These are phyloP conservation scores for Gossypium davidsonii DNA, from an alignment of 441 rosid species.

Conservation along the genomic window DNA sequence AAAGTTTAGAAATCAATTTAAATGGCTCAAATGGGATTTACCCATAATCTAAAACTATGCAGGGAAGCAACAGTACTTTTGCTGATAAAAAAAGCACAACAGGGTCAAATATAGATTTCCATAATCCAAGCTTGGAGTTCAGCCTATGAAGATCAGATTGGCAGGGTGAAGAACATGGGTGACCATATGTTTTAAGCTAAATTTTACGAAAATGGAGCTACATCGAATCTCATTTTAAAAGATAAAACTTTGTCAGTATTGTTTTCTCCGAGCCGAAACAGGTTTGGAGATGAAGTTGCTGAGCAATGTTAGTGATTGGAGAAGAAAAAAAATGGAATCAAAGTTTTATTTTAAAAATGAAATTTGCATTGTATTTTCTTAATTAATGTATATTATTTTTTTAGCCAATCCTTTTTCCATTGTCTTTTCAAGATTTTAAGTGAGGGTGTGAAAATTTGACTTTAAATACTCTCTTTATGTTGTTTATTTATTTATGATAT, in stretches of 20 bases:
- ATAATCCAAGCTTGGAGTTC: constrained; percentile 36
- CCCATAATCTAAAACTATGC: background rate
- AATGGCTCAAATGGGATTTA: too few relatives aligned
- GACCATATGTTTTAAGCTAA: background rate
- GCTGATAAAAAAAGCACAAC: constrained; percentile 1
- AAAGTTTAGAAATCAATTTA: too few relatives aligned
- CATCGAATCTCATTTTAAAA: background rate
- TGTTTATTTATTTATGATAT: background rate
- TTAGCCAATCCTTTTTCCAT: background rate
- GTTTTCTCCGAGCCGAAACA: too few relatives aligned
- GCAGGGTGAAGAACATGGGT: constrained; percentile 21
- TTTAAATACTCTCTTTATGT: background rate
- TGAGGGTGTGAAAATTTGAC: constrained; percentile 10
- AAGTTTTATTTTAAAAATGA: background rate
- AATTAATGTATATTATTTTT: background rate
- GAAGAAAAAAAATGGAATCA: background rate
- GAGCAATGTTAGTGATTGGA: background rate
- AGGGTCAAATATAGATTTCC: background rate
- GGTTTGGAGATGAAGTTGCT: too few relatives aligned
- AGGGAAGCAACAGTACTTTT: constrained; percentile 23
- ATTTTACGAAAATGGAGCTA: too few relatives aligned
- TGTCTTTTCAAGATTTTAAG: background rate
- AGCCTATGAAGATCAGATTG: constrained; percentile 35
- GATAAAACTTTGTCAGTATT: too few relatives aligned
- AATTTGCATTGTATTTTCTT: background rate